A percentile compares a stretch with the other conserved stretches of the same genome.
Evolutionary conservation across 2,329 filamentous ascomycete species (phyloP).

Genomic region (Aplosporella prunicola): DNA sequence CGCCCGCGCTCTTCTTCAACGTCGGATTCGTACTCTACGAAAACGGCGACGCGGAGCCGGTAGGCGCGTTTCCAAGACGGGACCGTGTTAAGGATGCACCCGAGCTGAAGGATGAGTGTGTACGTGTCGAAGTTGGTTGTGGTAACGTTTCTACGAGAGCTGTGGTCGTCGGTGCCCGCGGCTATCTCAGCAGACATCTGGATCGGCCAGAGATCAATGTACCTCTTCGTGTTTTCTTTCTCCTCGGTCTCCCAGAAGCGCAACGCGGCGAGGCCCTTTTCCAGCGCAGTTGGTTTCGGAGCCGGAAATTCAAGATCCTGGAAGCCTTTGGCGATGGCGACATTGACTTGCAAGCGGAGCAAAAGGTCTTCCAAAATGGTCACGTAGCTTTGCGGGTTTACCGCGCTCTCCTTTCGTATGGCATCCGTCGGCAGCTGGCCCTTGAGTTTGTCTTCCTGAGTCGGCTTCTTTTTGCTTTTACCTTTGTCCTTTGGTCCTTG

Average conservation of each 20-base stretch:
- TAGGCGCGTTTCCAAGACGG: slow-evolving; percentile 70
- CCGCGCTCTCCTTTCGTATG: slow-evolving; percentile 58
- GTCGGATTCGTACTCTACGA: slow-evolving; percentile 81
- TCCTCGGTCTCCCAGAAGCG: slow-evolving; percentile 24
- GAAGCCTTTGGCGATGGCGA: slow-evolving; percentile 76
- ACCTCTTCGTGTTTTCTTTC: slow-evolving; percentile 57
- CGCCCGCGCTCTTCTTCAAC: slow-evolving; percentile 67
- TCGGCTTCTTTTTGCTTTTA: slow-evolving; percentile 27
- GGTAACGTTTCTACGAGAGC: slow-evolving; percentile 49
- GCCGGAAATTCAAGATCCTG: slow-evolving; percentile 62
- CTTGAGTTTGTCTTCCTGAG: slow-evolving; percentile 48
- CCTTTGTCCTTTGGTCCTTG: slow-evolving; percentile 12
- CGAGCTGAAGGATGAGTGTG: slow-evolving; percentile 75
- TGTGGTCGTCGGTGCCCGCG: slow-evolving; percentile 37
- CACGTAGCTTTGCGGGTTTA: slow-evolving; percentile 64
- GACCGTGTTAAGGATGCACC: slow-evolving; percentile 74
- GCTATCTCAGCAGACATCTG: slow-evolving; percentile 84
- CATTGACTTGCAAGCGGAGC: slow-evolving; percentile 69
- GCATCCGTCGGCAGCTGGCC: slow-evolving; percentile 58
- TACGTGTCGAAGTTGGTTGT: slow-evolving; percentile 91
- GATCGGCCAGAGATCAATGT: slow-evolving; percentile 84
- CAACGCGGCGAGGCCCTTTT: slow-evolving; percentile 19
- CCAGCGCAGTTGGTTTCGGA: slow-evolving; percentile 21
- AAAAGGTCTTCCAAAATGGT: slow-evolving; percentile 76
- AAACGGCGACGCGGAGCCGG: slow-evolving; percentile 67